Evolutionary conservation across 352 stramenopile species (phyloP).

Genomic region (Pythium insidiosum): DNA sequence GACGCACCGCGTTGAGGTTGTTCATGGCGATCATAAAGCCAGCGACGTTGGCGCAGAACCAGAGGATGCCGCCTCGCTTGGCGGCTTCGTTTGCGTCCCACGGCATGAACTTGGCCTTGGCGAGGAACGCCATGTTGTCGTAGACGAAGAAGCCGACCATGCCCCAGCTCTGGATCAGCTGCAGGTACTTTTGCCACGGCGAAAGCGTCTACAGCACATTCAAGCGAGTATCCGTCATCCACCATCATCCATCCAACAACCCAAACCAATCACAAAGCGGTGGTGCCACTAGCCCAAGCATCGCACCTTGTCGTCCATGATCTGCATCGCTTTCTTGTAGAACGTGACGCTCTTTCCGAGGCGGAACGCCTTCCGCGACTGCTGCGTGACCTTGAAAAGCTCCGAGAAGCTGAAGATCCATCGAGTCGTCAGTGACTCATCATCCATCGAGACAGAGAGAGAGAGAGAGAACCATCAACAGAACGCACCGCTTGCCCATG

Average conservation of each 20-base stretch:
- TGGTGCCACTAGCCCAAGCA: no score
- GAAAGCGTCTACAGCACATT: slow-evolving; percentile 13
- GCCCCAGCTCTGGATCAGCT: slow-evolving; percentile 72
- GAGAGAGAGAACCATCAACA: no score
- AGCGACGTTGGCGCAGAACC: slow-evolving; percentile 80
- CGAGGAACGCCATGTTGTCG: slow-evolving; percentile 82
- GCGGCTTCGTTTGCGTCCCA: slow-evolving; percentile 58
- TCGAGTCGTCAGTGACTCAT: no score
- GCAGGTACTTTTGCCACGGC: slow-evolving; percentile 45
- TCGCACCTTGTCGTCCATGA: slow-evolving; percentile 45
- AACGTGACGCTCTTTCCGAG: slow-evolving; percentile 78
- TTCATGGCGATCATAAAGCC: slow-evolving; percentile 68
- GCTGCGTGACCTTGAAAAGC: slow-evolving; percentile 77
- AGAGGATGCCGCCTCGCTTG: slow-evolving; percentile 66
- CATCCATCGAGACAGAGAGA: no score
- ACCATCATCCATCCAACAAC: neutral
- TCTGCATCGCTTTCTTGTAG: slow-evolving; percentile 63
- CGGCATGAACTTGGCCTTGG: slow-evolving; percentile 63
- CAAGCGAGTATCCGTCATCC: neutral
- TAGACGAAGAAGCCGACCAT: slow-evolving; percentile 84
- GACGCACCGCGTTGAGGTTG: slow-evolving; percentile 46
- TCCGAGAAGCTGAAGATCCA: slow-evolving; percentile 29
- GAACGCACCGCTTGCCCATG: slow-evolving; percentile 50
- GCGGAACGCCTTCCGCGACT: slow-evolving; percentile 80
- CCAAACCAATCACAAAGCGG: neutral